Evolutionary conservation across 2,329 filamentous ascomycete species (phyloP).

Genomic region (Hymenoscyphus fructigenus): DNA sequence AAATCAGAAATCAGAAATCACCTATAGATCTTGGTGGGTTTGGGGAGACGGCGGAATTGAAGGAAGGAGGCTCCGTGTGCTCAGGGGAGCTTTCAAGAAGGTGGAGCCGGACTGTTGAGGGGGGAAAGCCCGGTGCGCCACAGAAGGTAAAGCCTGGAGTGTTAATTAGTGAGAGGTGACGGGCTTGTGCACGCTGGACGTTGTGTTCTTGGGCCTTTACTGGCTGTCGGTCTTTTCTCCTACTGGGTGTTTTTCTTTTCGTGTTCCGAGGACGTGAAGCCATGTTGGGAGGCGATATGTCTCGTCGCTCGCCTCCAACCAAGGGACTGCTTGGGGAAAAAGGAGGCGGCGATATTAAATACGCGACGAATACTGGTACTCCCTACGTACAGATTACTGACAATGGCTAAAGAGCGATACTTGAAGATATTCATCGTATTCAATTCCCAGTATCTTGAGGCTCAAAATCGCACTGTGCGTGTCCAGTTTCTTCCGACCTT

Average conservation of each 20-base stretch:
- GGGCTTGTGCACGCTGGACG: not conserved
- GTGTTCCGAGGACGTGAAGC: not conserved
- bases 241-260: not conserved
- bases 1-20: too few species aligned
- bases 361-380: not conserved
- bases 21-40: too few species aligned
- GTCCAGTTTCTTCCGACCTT: not conserved
- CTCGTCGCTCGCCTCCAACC: not conserved
- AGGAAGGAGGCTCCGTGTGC: too few species aligned
- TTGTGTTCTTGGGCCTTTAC: not conserved
- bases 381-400: not conserved
- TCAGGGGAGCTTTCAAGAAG: too few species aligned
- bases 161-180: not conserved
- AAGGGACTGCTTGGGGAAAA: not conserved
- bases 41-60: too few species aligned
- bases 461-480: not conserved
- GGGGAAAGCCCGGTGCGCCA: too few species aligned
- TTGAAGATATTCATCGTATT: not conserved
- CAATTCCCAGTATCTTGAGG: not conserved
- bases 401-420: not conserved
- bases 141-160: too few species aligned
- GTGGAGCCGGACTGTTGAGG: too few species aligned
- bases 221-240: not conserved
- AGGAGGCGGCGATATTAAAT: not conserved
- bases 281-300: not conserved